Percentiles rank a stretch among this genome's conserved stretches.
These are phyloP conservation scores for Rhipidocladum racemiflorum DNA, from an alignment of 176 grass and related monocot genomes.

Conservation along the genomic window DNA sequence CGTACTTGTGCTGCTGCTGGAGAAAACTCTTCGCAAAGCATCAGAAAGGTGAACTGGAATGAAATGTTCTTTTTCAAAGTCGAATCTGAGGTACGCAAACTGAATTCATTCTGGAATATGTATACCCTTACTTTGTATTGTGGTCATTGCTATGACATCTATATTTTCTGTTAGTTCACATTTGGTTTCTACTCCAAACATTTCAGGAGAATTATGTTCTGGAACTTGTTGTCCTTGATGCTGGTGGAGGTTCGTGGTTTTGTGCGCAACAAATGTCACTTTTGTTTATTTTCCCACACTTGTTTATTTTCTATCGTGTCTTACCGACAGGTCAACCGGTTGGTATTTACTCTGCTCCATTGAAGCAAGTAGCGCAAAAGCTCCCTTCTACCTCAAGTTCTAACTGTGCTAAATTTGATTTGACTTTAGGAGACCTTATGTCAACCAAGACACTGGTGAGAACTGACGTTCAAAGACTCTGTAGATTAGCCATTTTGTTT, in stretches of 20 bases:
- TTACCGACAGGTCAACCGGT: conserved; percentile 34
- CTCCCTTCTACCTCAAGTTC: conserved; percentile 44
- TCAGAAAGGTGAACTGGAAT: conserved; percentile 62
- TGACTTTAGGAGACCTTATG: conserved; percentile 72
- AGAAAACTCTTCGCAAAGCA: conserved; percentile 43
- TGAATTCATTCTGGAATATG: not conserved
- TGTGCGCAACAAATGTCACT: not conserved
- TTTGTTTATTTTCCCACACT: conserved; percentile 40
- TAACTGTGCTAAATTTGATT: conserved; percentile 50
- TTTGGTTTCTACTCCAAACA: conserved; percentile 24
- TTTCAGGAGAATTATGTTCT: conserved; percentile 73
- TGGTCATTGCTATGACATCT: not conserved
- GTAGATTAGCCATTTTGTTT: conserved; percentile 5
- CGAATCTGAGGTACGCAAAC: conserved; percentile 54
- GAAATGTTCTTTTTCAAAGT: conserved; percentile 99
- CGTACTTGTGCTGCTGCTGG: conserved; percentile 67
- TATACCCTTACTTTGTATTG: conserved; percentile 7
- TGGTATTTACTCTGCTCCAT: conserved; percentile 57
- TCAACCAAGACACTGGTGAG: conserved; percentile 55
- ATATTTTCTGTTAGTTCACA: conserved; percentile 34
- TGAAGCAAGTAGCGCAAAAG: conserved; percentile 69
- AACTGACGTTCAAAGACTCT: conserved; percentile 24
- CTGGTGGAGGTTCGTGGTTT: conserved; percentile 78
- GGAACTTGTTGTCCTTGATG: conserved; percentile 73
- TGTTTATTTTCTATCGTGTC: conserved; percentile 25